Evolutionary conservation across 495 filamentous ascomycete genomes (phyloP).

Genomic region (Podospora appendiculata): DNA sequence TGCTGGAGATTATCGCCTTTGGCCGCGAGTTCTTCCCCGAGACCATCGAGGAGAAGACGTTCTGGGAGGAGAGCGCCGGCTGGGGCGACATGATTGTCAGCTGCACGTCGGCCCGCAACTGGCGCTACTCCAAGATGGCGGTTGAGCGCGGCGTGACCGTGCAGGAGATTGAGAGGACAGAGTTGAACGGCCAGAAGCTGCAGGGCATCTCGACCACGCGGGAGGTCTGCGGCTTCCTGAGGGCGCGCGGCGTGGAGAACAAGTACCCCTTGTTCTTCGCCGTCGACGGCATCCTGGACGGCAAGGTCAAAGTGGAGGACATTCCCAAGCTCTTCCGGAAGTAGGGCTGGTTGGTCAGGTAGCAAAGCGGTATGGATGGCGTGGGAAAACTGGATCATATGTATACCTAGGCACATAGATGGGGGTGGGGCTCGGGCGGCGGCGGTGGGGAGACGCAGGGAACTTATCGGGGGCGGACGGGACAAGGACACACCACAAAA

Average conservation of each 20-base stretch:
- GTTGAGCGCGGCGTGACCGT: slow-evolving; percentile 72
- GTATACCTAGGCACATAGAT: not conserved
- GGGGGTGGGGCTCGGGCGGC: not conserved
- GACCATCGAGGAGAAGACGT: slow-evolving; percentile 69
- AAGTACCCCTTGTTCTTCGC: slow-evolving; percentile 90
- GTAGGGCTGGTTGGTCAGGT: not conserved
- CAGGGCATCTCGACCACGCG: slow-evolving; percentile 87
- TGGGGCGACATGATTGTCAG: slow-evolving; percentile 95
- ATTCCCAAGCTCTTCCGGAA: slow-evolving; percentile 51
- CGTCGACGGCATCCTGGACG: slow-evolving; percentile 61
- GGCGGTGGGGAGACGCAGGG: not conserved
- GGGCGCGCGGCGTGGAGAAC: slow-evolving; percentile 62
- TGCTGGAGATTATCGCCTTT: slow-evolving; percentile 93
- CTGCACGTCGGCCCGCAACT: slow-evolving; percentile 86
- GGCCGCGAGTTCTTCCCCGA: slow-evolving; percentile 85
- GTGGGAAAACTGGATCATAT: not conserved
- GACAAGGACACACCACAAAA: not conserved
- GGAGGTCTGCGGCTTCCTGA: slow-evolving; percentile 85
- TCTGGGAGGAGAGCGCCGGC: slow-evolving; percentile 93
- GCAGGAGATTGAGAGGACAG: slow-evolving; percentile 76
- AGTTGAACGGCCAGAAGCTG: slow-evolving; percentile 95
- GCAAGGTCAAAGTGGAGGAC: slow-evolving; percentile 51
- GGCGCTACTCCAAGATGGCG: slow-evolving; percentile 83
- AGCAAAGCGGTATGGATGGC: not conserved
- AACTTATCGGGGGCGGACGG: not conserved